phyloP scores from a whole-genome alignment of 495 filamentous ascomycete species.

The Chaetomium tenue region DNA sequence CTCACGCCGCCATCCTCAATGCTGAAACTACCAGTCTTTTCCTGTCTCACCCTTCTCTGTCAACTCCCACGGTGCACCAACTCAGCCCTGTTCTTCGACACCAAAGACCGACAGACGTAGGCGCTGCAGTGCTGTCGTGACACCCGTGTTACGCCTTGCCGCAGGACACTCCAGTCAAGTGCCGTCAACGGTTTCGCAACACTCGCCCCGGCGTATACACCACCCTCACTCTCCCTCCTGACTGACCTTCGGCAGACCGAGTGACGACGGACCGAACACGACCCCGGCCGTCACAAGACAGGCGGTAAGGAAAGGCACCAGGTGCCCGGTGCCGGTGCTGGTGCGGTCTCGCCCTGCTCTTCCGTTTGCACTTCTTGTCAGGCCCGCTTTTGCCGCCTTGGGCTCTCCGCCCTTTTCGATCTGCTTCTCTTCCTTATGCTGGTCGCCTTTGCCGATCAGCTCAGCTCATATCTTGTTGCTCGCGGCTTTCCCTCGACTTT shows the following conservation, averaged over 20 bases:
- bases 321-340: conserved; percentile 10
- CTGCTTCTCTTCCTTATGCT: too few relatives aligned
- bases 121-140: conserved; percentile 13
- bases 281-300: neutral
- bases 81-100: conserved; percentile 7
- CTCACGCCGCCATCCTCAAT: neutral
- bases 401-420: neutral
- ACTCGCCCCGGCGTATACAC: conserved; percentile 9
- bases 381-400: conserved; percentile 9
- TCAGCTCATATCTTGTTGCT: neutral
- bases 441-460: neutral
- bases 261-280: neutral
- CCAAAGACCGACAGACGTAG: neutral
- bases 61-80: neutral
- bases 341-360: conserved; percentile 6
- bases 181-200: conserved; percentile 2
- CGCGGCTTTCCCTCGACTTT: neutral
- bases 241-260: neutral
- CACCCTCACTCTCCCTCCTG: neutral
- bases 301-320: conserved; percentile 10
- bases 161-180: conserved; percentile 14
- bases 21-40: neutral
- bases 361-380: conserved; percentile 15
- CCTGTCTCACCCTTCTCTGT: neutral
- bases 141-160: conserved; percentile 17